Percentiles rank a stretch among this genome's conserved stretches.
Conservation (phyloP, 495 filamentous ascomycete genomes). For the Daldinia bambusicola region DNA sequence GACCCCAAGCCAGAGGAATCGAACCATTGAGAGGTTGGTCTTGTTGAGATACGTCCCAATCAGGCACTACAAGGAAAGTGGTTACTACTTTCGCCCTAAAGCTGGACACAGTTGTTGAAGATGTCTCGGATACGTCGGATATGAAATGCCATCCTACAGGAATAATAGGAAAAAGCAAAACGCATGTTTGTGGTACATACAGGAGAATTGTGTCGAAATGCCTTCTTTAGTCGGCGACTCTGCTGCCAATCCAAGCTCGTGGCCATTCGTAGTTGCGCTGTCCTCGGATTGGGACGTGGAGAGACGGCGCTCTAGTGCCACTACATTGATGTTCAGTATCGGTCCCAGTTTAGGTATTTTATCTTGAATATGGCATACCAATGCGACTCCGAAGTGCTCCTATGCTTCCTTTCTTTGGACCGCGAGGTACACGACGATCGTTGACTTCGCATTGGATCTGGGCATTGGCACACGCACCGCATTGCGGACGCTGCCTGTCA, state of each 20-base stretch:
- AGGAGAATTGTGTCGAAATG: conserved; percentile 21
- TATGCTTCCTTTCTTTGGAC: conserved; percentile 65
- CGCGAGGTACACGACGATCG: conserved; percentile 57
- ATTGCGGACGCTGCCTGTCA: conserved; percentile 63
- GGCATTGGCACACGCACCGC: conserved; percentile 61
- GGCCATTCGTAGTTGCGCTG: conserved; percentile 17
- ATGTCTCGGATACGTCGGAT: conserved; percentile 38
- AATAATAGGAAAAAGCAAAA: conserved; percentile 25
- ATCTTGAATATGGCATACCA: conserved; percentile 47
- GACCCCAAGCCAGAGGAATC: conserved; percentile 33
- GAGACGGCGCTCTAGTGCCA: conserved; percentile 53
- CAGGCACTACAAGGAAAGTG: conserved; percentile 26
- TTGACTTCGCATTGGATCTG: conserved; percentile 61
- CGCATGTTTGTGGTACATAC: conserved; percentile 30
- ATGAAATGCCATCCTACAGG: conserved; percentile 30
- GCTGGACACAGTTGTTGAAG: conserved; percentile 32
- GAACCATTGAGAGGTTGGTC: conserved; percentile 18
- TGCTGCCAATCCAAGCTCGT: conserved; percentile 29
- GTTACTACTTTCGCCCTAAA: conserved; percentile 20
- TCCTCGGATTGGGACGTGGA: conserved; percentile 47
- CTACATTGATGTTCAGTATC: conserved; percentile 34
- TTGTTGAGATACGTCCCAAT: conserved; percentile 37
- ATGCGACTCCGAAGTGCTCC: conserved; percentile 61
- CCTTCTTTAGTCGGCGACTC: conserved; percentile 29
- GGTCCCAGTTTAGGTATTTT: background rate